Percentiles rank a stretch among this genome's conserved stretches.
Evolutionary conservation across 495 filamentous ascomycete genomes (phyloP).

Genomic region (Thozetella sp.): DNA sequence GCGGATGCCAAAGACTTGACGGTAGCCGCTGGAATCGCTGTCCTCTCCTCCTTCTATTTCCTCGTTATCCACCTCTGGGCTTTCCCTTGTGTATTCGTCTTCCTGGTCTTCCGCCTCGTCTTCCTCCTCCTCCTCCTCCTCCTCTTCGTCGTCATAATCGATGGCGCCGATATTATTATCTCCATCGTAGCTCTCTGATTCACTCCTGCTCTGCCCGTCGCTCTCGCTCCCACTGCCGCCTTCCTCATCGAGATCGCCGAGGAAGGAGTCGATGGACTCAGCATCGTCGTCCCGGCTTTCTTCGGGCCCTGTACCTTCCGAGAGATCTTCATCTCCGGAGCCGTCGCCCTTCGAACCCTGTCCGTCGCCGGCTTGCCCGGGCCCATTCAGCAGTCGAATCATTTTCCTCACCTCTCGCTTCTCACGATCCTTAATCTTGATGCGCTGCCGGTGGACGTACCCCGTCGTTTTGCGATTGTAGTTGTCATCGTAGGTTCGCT

Average conservation of each 20-base stretch:
- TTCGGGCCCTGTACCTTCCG: constrained; percentile 7
- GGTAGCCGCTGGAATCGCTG: not conserved
- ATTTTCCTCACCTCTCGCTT: constrained; percentile 31
- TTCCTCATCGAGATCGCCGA: not conserved
- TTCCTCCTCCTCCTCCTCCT: constrained; percentile 12
- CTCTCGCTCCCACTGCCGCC: not conserved
- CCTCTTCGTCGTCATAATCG: constrained; percentile 17
- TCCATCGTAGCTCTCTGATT: constrained; percentile 3
- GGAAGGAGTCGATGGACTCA: not conserved
- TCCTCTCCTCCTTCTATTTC: constrained; percentile 8
- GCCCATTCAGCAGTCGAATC: constrained; percentile 19
- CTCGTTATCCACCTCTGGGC: constrained; percentile 11
- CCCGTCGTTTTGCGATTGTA: not conserved
- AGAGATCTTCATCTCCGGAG: not conserved
- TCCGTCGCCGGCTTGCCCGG: not conserved
- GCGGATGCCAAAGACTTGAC: not conserved
- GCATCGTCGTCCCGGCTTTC: constrained; percentile 10
- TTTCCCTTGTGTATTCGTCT: constrained; percentile 5
- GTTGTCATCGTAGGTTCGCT: not conserved
- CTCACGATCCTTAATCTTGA: constrained; percentile 36
- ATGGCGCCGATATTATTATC: not conserved
- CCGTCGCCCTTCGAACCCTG: constrained; percentile 4
- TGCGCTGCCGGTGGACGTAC: constrained; percentile 28
- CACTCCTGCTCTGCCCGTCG: not conserved
- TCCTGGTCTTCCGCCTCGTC: constrained; percentile 7